phyloP scores from a whole-genome alignment of 2,329 filamentous ascomycete genomes.

The Teratosphaeriaceae sp. region DNA sequence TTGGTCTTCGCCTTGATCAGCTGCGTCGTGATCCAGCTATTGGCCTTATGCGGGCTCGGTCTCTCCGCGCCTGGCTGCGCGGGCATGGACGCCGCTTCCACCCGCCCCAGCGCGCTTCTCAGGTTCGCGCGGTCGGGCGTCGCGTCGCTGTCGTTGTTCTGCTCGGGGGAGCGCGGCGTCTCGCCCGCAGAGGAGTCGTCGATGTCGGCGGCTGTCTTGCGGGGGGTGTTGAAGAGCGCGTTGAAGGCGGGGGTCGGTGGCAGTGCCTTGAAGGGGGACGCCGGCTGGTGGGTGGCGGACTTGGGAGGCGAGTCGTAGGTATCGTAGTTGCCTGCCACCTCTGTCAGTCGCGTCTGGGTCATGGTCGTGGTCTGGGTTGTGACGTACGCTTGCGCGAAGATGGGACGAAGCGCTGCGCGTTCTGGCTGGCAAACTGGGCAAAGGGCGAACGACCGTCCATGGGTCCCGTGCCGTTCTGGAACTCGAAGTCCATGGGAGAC shows the following conservation, averaged over 20 bases:
- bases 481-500: constrained; percentile 49
- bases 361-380: background rate
- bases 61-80: constrained; percentile 14
- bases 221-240: constrained; percentile 32
- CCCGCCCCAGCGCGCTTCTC: constrained; percentile 16
- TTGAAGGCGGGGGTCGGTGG: constrained; percentile 32
- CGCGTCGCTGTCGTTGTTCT: constrained; percentile 30
- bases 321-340: constrained; percentile 20
- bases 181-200: constrained; percentile 44
- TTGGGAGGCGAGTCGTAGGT: constrained; percentile 45
- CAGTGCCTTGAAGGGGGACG: constrained; percentile 31
- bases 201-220: constrained; percentile 29
- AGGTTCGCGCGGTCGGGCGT: constrained; percentile 4
- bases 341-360: background rate
- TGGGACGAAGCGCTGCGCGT: constrained; percentile 24
- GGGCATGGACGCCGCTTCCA: constrained; percentile 14
- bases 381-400: constrained; percentile 16
- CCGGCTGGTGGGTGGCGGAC: constrained; percentile 39
- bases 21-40: constrained; percentile 17
- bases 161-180: constrained; percentile 41
- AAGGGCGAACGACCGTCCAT: constrained; percentile 44
- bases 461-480: constrained; percentile 40
- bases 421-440: constrained; percentile 30
- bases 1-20: constrained; percentile 24
- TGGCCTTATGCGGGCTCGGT: constrained; percentile 15